A percentile compares a stretch with the other conserved stretches of the same genome.
phyloP scores from a whole-genome alignment of 2,329 filamentous ascomycete genomes.

The Nigrograna mackinnonii region DNA sequence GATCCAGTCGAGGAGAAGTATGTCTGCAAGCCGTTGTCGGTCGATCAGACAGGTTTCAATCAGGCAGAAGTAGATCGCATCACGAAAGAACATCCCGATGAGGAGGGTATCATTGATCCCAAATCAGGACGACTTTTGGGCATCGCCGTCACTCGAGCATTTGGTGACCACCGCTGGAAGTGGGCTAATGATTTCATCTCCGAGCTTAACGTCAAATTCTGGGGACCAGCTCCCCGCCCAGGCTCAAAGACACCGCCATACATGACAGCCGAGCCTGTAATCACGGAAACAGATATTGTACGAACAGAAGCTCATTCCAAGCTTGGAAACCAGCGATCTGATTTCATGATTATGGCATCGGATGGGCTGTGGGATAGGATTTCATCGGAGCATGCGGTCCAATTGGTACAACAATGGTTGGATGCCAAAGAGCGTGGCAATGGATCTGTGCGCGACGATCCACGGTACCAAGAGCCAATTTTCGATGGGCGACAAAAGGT shows the following conservation, averaged over 20 bases:
- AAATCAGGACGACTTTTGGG: slow-evolving; percentile 65
- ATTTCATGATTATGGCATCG: slow-evolving; percentile 68
- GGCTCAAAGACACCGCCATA: slow-evolving; percentile 63
- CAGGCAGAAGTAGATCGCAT: slow-evolving; percentile 60
- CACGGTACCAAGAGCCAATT: slow-evolving; percentile 26
- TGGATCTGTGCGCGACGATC: slow-evolving; percentile 16
- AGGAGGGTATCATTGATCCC: slow-evolving; percentile 58
- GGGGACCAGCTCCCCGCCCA: slow-evolving; percentile 52
- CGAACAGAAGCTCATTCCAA: slow-evolving; percentile 25
- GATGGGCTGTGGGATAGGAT: slow-evolving; percentile 71
- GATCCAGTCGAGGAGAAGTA: slow-evolving; percentile 50
- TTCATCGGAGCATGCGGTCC: slow-evolving; percentile 60
- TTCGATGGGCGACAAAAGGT: too few species aligned
- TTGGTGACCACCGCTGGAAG: slow-evolving; percentile 72
- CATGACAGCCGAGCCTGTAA: slow-evolving; percentile 67
- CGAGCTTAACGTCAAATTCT: slow-evolving; percentile 52
- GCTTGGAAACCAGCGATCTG: slow-evolving; percentile 30
- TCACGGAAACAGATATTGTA: slow-evolving; percentile 60
- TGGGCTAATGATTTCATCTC: slow-evolving; percentile 58
- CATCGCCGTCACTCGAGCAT: slow-evolving; percentile 64
- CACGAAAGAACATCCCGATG: slow-evolving; percentile 62
- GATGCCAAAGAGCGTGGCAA: slow-evolving; percentile 35
- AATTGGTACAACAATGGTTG: slow-evolving; percentile 61
- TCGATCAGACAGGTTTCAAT: slow-evolving; percentile 70
- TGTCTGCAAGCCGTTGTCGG: slow-evolving; percentile 58